Evolutionary conservation across 2,329 filamentous ascomycete genomes (phyloP).

Genomic region (Fusarium nanum): DNA sequence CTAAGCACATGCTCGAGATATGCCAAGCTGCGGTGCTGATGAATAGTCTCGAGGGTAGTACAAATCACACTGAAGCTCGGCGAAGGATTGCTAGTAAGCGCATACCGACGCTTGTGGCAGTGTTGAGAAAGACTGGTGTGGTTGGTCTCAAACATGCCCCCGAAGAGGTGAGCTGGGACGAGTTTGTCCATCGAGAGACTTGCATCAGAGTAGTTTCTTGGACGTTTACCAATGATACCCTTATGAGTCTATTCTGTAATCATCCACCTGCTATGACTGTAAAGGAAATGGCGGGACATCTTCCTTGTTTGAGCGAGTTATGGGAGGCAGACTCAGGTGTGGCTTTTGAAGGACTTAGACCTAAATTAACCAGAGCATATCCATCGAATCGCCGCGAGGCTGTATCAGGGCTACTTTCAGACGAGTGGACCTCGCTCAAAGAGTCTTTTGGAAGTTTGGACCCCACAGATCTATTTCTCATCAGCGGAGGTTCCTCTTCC

Average conservation of each 20-base stretch:
- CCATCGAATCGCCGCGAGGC: background rate
- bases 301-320: slow-evolving; percentile 18
- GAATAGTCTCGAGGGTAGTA: slow-evolving; percentile 3
- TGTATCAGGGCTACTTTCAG: slow-evolving; percentile 9
- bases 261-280: slow-evolving; percentile 17
- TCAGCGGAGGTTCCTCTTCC: background rate
- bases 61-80: slow-evolving; percentile 14
- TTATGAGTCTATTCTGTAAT: slow-evolving; percentile 24
- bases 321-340: slow-evolving; percentile 26
- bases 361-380: background rate
- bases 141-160: background rate
- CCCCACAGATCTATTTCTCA: slow-evolving; percentile 3
- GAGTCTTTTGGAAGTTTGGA: background rate
- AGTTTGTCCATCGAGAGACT: slow-evolving; percentile 22
- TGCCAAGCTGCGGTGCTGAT: slow-evolving; percentile 31
- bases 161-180: background rate
- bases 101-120: slow-evolving; percentile 12
- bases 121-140: slow-evolving; percentile 6
- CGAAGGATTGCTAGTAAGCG: slow-evolving; percentile 10
- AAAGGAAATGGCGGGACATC: slow-evolving; percentile 28
- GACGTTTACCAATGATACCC: slow-evolving; percentile 23
- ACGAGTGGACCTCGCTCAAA: background rate
- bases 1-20: slow-evolving; percentile 7
- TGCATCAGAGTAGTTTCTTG: slow-evolving; percentile 34
- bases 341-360: background rate